Evolutionary conservation across 169 alveolate genomes (phyloP).

Genomic region (Plasmodium gonderi): DNA sequence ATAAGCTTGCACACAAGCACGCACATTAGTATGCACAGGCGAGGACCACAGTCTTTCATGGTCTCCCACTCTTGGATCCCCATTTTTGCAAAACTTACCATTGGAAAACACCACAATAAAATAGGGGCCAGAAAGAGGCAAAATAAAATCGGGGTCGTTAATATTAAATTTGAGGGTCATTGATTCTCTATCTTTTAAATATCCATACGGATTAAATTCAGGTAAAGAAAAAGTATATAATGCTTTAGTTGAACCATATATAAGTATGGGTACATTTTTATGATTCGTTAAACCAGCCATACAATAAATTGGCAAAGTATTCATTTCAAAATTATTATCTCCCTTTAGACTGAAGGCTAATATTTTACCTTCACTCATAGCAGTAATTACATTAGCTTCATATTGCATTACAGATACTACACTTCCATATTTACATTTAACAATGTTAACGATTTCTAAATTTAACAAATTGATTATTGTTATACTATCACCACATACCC

Average conservation of each 20-base stretch:
- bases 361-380: conserved; percentile 75
- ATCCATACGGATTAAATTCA: conserved; percentile 64
- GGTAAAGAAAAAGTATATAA: conserved; percentile 71
- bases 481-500: conserved; percentile 76
- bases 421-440: conserved; percentile 65
- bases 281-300: conserved; percentile 73
- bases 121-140: conserved; percentile 71
- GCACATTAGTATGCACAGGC: not conserved
- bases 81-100: not conserved
- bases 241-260: conserved; percentile 67
- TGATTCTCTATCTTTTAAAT: conserved; percentile 60
- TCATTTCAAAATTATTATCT: conserved; percentile 64
- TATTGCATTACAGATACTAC: conserved; percentile 74
- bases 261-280: conserved; percentile 48
- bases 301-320: conserved; percentile 63
- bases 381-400: conserved; percentile 72
- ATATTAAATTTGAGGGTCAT: conserved; percentile 37
- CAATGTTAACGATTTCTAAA: conserved; percentile 39
- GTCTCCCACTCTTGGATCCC: not conserved
- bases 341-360: conserved; percentile 61
- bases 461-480: conserved; percentile 63
- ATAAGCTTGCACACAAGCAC: not conserved
- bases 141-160: conserved; percentile 61
- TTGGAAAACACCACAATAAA: conserved; percentile 60
- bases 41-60: not conserved